These are phyloP conservation scores for Trichoderma erinaceum DNA, from an alignment of 495 filamentous ascomycete species.

Conservation along the genomic window DNA sequence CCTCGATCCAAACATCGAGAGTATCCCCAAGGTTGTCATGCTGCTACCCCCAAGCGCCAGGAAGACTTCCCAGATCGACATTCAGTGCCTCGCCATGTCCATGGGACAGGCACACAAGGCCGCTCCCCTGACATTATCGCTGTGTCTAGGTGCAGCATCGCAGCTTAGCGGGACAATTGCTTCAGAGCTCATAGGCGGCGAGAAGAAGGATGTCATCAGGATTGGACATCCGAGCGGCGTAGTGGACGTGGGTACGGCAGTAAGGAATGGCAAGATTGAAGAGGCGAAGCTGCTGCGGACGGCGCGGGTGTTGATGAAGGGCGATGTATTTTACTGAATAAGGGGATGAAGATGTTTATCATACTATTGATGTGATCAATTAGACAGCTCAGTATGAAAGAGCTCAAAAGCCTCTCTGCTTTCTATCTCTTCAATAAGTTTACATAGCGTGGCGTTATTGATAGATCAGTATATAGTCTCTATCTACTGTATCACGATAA, in stretches of 20 bases:
- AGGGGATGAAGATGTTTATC: neutral
- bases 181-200: constrained; percentile 26
- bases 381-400: neutral
- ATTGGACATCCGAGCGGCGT: constrained; percentile 59
- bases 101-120: constrained; percentile 60
- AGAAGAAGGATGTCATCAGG: constrained; percentile 33
- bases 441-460: no score
- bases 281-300: constrained; percentile 49
- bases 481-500: no score
- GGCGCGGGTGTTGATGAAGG: constrained; percentile 51
- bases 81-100: constrained; percentile 43
- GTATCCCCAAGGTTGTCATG: constrained; percentile 62
- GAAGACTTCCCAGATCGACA: constrained; percentile 28
- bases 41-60: constrained; percentile 38
- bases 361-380: neutral
- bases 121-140: constrained; percentile 53
- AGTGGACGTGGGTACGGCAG: constrained; percentile 48
- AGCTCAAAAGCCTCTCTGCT: no score
- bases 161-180: constrained; percentile 45
- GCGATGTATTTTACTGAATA: constrained; percentile 44
- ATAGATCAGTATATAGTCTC: no score
- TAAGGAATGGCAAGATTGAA: constrained; percentile 34
- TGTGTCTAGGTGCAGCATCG: constrained; percentile 56
- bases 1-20: constrained; percentile 47
- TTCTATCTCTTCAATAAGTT: no score